Base-by-base conservation (phyloP, 805 yeast species). In the Hanseniaspora vineae region DNA sequence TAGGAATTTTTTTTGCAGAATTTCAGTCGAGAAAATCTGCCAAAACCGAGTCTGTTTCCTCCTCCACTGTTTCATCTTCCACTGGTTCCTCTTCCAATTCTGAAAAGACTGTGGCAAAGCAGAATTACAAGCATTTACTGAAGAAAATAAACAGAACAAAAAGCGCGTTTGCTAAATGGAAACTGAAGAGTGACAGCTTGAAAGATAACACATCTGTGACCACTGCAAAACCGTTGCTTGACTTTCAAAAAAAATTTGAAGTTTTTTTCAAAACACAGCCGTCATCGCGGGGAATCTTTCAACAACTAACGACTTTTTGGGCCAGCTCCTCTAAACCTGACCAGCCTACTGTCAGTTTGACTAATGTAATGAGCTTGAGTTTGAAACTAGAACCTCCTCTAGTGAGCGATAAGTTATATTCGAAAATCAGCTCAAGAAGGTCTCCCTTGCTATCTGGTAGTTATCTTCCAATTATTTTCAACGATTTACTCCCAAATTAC, bases 141-240 rank as follows among this genome's bases (percentile, higher is more conserved):
- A 72, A 76, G 43, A 75, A 80, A 50, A 76, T 85, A 53, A 80
- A 76, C 54, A 72, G 85, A 45, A 77, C 88, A 3, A 72, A 76
- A 49, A 78, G 80, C 46, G 82, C 94, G 0, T 79, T 87, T 57
- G 77, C 73, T 48, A 78, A 92, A 58, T 90, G 97, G 97, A 77
- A 80, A 53, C 84, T 78, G 40, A 85, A 83, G 60, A 40, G 43
- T 14, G 15, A 19, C 6, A 56, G 66, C 6, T 47, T 76, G 29
- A 68, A 67, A n/a, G 29, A n/a, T 23, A 4, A 4, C 29, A 4
- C 4, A 8, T 23, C 29, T 23, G 29, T 23, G 29, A 8, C 29
- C 8, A 23, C 29, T 23, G 29, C 29, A 5, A 4, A 23, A n/a
- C 29, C 29, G 29, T 23, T 23, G 29, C 29, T 23, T 8, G 29